Conservation (phyloP, 768 basidiomycete species). For the Flagelloscypha sp. region DNA sequence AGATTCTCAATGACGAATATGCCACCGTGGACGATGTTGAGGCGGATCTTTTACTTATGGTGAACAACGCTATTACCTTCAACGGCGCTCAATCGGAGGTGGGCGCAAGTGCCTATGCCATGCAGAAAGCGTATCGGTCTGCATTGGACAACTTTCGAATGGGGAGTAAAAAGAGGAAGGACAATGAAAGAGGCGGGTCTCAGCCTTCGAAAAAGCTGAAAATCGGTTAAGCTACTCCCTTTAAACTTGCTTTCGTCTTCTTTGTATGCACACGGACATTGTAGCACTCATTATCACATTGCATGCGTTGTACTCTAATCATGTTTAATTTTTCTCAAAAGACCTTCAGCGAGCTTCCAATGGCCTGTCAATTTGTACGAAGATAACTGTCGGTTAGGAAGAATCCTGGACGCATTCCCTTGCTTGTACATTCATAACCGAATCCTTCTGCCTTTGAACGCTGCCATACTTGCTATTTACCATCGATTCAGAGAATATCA, state of each 20-base stretch:
- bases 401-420: too few species aligned
- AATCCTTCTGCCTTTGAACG: too few species aligned
- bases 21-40: constrained; percentile 70
- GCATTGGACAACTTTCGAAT: constrained; percentile 41
- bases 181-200: constrained; percentile 53
- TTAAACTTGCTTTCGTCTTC: neutral
- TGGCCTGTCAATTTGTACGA: too few species aligned
- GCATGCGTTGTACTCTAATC: too few species aligned
- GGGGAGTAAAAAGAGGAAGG: constrained; percentile 66
- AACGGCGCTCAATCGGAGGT: constrained; percentile 79
- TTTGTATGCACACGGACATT: too few species aligned
- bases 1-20: constrained; percentile 78
- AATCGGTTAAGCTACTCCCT: constrained; percentile 46
- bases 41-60: constrained; percentile 82
- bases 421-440: too few species aligned
- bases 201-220: constrained; percentile 66
- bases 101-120: constrained; percentile 46
- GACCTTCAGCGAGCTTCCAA: too few species aligned
- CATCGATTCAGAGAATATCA: too few species aligned
- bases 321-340: too few species aligned
- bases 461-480: too few species aligned
- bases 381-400: too few species aligned
- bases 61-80: constrained; percentile 81
- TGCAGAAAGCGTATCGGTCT: constrained; percentile 47
- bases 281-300: too few species aligned